A percentile compares a stretch with the other conserved stretches of the same genome.
Evolutionary conservation across 805 yeast genomes (phyloP).

Genomic region (Candida pseudofarinosa): DNA sequence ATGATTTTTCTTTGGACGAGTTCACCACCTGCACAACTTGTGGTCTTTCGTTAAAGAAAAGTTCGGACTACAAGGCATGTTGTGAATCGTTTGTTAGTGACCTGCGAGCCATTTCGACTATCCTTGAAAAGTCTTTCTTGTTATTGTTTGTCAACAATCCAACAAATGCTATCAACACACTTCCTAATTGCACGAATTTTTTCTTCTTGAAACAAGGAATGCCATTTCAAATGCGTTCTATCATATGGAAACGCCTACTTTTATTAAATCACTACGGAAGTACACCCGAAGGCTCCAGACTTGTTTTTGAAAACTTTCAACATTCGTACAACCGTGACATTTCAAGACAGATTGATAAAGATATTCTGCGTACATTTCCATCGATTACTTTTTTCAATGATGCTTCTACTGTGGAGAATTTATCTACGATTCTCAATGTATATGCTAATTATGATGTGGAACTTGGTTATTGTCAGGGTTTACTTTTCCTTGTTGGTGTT

Average conservation of each 20-base stretch:
- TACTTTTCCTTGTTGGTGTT: constrained; percentile 60
- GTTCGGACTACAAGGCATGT: constrained; percentile 15
- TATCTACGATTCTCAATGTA: constrained; percentile 56
- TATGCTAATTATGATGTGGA: constrained; percentile 61
- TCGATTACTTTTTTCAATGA: constrained; percentile 44
- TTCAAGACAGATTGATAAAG: constrained; percentile 48
- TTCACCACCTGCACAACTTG: constrained; percentile 30
- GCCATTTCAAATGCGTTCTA: constrained; percentile 39
- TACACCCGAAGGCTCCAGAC: constrained; percentile 31
- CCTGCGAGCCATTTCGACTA: constrained; percentile 1
- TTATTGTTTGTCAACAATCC: constrained; percentile 41
- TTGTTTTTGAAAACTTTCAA: constrained; percentile 37
- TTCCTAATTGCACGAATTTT: constrained; percentile 46
- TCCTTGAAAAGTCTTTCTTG: constrained; percentile 41
- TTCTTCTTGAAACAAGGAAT: constrained; percentile 42
- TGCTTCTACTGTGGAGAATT: constrained; percentile 38
- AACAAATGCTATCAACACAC: constrained; percentile 39
- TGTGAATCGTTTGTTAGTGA: constrained; percentile 20
- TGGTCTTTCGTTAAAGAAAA: constrained; percentile 18
- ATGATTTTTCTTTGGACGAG: constrained; percentile 24
- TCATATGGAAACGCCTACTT: constrained; percentile 42
- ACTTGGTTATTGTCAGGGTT: constrained; percentile 67
- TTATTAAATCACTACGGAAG: constrained; percentile 24
- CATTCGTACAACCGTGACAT: constrained; percentile 38
- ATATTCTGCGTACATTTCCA: constrained; percentile 59